A percentile compares a stretch with the other conserved stretches of the same genome.
Evolutionary conservation across 179 eudicot genomes (phyloP).

Genomic region (Beta macrorhiza): DNA sequence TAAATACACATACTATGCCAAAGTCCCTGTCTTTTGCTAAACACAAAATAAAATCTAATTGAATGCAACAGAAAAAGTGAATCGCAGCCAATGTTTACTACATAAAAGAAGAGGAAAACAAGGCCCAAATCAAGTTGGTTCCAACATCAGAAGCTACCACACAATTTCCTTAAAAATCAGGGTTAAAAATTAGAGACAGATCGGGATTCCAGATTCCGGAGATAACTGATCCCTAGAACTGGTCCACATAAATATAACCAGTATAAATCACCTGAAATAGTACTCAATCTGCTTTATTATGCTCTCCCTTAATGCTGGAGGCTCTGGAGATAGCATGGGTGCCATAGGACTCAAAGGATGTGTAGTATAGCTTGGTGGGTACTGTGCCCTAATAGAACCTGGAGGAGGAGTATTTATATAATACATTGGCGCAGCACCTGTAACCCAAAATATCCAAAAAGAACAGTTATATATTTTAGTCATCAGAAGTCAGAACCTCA

Average conservation of each 20-base stretch:
- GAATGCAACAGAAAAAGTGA: too few species aligned
- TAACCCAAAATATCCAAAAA: neutral
- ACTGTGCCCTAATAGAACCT: constrained; percentile 58
- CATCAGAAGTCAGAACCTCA: neutral
- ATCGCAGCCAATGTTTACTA: neutral
- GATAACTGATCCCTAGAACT: neutral
- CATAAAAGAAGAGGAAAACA: neutral
- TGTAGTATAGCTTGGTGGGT: constrained; percentile 50
- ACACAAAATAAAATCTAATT: too few species aligned
- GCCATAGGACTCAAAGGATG: constrained; percentile 45
- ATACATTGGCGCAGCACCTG: constrained; percentile 67
- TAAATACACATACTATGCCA: too few species aligned
- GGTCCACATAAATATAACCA: neutral
- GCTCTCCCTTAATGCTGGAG: constrained; percentile 47
- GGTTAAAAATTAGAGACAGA: neutral
- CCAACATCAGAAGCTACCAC: neutral
- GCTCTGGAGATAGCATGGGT: constrained; percentile 50
- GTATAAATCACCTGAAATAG: constrained; percentile 70
- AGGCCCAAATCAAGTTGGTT: neutral
- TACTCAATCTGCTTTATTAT: constrained; percentile 85
- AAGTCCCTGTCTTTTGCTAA: too few species aligned
- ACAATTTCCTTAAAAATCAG: neutral
- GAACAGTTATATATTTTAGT: neutral
- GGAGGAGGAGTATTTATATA: constrained; percentile 61
- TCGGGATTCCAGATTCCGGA: neutral